Percentiles rank a stretch among this genome's conserved stretches.
phyloP scores from a whole-genome alignment of 176 grass and related monocot species.

The Pontederia paniculata region DNA sequence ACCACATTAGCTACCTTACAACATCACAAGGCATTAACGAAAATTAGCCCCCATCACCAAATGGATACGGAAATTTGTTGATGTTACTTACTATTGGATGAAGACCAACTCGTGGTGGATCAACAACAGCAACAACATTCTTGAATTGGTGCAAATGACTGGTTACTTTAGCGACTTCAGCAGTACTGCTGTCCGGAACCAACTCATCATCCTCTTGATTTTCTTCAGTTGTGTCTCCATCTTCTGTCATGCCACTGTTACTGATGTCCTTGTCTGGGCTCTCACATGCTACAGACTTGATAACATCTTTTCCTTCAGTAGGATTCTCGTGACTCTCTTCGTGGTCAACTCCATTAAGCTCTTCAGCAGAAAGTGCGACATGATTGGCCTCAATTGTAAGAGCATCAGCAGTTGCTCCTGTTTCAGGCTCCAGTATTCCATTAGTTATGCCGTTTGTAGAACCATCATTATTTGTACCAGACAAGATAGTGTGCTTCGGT shows the following conservation, averaged over 20 bases:
- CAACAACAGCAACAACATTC: slow-evolving; percentile 88
- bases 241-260: neutral
- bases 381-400: slow-evolving; percentile 3
- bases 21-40: no score
- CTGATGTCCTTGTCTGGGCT: slow-evolving; percentile 3
- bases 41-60: no score
- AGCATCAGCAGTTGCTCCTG: slow-evolving; percentile 1
- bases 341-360: no score
- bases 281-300: slow-evolving; percentile 21
- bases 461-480: slow-evolving; percentile 17
- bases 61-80: no score
- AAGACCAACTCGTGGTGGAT: slow-evolving; percentile 86
- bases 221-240: neutral
- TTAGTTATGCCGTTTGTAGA: slow-evolving; percentile 6
- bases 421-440: slow-evolving; percentile 4
- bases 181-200: slow-evolving; percentile 8
- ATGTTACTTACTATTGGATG: slow-evolving; percentile 67
- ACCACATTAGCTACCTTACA: no score
- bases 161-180: slow-evolving; percentile 13
- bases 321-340: no score
- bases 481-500: slow-evolving; percentile 23
- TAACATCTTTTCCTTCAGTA: slow-evolving; percentile 18
- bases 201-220: slow-evolving; percentile 9
- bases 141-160: slow-evolving; percentile 39
- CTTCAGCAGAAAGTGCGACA: no score